A percentile compares a stretch with the other conserved stretches of the same genome.
These are phyloP conservation scores for Barnettozyma sucrosica DNA, from an alignment of 805 yeast genomes.

Conservation along the genomic window DNA sequence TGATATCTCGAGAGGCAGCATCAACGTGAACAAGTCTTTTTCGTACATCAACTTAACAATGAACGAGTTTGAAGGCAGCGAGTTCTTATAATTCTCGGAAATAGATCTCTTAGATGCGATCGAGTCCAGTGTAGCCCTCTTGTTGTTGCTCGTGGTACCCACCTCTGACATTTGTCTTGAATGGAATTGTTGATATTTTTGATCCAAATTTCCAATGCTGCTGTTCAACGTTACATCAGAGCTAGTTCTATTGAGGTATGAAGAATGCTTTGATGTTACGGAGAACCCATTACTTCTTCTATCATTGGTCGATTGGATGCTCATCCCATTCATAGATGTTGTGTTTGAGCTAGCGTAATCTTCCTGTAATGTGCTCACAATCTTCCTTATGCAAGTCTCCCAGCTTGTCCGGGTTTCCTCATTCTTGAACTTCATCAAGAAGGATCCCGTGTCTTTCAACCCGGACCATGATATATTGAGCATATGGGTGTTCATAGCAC, in stretches of 20 bases:
- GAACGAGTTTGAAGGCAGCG: slow-evolving; percentile 33
- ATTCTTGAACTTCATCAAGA: slow-evolving; percentile 72
- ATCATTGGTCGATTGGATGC: slow-evolving; percentile 13
- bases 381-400: slow-evolving; percentile 57
- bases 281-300: slow-evolving; percentile 27
- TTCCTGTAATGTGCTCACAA: slow-evolving; percentile 31
- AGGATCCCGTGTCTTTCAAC: slow-evolving; percentile 78
- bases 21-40: slow-evolving; percentile 53
- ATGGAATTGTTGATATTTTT: slow-evolving; percentile 13
- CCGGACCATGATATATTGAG: slow-evolving; percentile 79
- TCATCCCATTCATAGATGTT: slow-evolving; percentile 15
- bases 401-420: slow-evolving; percentile 83
- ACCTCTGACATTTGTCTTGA: slow-evolving; percentile 26
- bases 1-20: slow-evolving; percentile 49
- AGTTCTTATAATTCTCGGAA: slow-evolving; percentile 34
- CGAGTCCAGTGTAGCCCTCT: slow-evolving; percentile 25
- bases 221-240: slow-evolving; percentile 17
- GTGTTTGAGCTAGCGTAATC: slow-evolving; percentile 15
- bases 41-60: slow-evolving; percentile 38
- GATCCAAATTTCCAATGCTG: slow-evolving; percentile 7
- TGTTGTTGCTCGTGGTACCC: slow-evolving; percentile 9
- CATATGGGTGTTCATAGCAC: slow-evolving; percentile 43
- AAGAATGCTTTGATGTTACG: slow-evolving; percentile 21
- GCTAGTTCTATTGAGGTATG: slow-evolving; percentile 19
- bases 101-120: slow-evolving; percentile 30